phyloP scores from a whole-genome alignment of 257 asterid species.

The Echium plantagineum region DNA sequence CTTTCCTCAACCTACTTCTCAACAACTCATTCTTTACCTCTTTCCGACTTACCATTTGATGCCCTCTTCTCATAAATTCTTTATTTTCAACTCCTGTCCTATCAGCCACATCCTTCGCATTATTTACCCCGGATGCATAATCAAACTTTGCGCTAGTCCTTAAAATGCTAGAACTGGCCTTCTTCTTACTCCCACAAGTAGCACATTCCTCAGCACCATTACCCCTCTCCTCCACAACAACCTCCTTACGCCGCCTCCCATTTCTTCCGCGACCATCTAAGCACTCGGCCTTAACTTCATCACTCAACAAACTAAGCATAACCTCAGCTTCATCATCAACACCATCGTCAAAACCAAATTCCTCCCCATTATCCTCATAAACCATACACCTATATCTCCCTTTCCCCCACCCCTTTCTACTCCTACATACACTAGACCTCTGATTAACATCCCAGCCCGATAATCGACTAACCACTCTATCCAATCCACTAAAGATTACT shows the following conservation, averaged over 20 bases:
- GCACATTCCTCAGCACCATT: slow-evolving; percentile 10
- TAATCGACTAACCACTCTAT: slow-evolving; percentile 27
- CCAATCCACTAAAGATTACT: slow-evolving; percentile 37
- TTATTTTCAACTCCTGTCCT: slow-evolving; percentile 21
- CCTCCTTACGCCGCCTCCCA: slow-evolving; percentile 26
- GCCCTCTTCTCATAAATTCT: slow-evolving; percentile 13
- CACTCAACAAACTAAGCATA: slow-evolving; percentile 67
- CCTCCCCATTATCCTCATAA: slow-evolving; percentile 40
- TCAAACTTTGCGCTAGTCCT: slow-evolving; percentile 26
- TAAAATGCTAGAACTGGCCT: slow-evolving; percentile 21
- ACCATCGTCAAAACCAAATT: slow-evolving; percentile 15
- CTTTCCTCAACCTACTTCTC: slow-evolving; percentile 10
- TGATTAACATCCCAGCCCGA: slow-evolving; percentile 24
- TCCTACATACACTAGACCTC: slow-evolving; percentile 28
- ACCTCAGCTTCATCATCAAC: slow-evolving; percentile 54
- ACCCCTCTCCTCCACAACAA: slow-evolving; percentile 30
- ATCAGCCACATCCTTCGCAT: slow-evolving; percentile 26
- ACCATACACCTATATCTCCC: slow-evolving; percentile 25
- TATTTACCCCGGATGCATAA: slow-evolving; percentile 17
- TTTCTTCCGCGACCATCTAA: slow-evolving; percentile 29
- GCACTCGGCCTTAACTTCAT: slow-evolving; percentile 43
- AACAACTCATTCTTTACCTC: slow-evolving; percentile 8
- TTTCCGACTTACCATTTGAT: slow-evolving; percentile 10
- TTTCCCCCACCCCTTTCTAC: slow-evolving; percentile 33
- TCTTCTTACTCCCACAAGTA: slow-evolving; percentile 29